A percentile compares a stretch with the other conserved stretches of the same genome.
phyloP scores from a whole-genome alignment of 176 grass and related monocot genomes.

The Aegilops speltoides region DNA sequence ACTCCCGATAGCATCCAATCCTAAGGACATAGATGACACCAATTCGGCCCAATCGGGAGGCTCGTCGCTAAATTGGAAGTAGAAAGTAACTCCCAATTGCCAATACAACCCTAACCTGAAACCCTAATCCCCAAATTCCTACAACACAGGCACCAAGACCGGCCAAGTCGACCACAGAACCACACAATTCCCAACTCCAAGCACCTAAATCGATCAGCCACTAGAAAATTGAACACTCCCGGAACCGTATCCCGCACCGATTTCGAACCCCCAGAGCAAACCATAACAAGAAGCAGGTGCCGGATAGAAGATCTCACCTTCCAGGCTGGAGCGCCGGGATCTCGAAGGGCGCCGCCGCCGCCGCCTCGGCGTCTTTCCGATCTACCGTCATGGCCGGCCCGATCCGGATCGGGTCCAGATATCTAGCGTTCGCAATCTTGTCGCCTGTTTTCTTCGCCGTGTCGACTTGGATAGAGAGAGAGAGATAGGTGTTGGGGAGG shows the following conservation, averaged over 20 bases:
- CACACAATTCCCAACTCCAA: neutral
- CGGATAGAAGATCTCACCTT: conserved; percentile 40
- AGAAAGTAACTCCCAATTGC: neutral
- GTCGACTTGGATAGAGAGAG: neutral
- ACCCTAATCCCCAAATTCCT: conserved; percentile 15
- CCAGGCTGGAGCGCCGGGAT: conserved; percentile 20
- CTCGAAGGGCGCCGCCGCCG: conserved; percentile 1
- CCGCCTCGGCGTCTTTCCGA: conserved; percentile 21
- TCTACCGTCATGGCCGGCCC: conserved; percentile 37
- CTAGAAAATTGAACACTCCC: neutral
- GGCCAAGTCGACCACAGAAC: neutral
- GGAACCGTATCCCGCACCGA: neutral
- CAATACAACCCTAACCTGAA: neutral
- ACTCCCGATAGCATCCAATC: neutral
- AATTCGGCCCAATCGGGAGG: neutral
- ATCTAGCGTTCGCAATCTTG: conserved; percentile 6
- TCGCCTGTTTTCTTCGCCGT: neutral
- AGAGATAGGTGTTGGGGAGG: neutral
- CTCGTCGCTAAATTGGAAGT: neutral
- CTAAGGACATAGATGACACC: neutral
- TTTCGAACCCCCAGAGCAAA: neutral
- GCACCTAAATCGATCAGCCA: neutral
- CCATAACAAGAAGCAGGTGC: neutral
- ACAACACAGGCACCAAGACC: neutral
- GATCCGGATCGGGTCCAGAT: neutral